Conservation (phyloP, 2,329 filamentous ascomycete genomes). For the Penicillium polonicum region DNA sequence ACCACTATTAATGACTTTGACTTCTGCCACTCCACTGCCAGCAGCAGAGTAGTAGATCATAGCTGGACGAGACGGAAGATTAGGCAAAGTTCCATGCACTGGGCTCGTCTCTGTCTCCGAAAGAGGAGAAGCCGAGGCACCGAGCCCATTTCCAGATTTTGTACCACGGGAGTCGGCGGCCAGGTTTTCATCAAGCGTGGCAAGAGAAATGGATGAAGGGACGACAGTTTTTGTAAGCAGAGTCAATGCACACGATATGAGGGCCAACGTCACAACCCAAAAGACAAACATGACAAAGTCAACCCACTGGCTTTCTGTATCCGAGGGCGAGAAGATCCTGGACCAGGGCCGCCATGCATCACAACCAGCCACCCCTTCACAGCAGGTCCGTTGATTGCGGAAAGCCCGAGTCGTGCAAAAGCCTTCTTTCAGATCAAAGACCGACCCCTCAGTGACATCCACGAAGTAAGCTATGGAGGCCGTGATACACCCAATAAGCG, state of each 20-base stretch:
- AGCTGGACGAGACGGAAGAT: constrained; percentile 52
- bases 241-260: constrained; percentile 74
- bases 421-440: constrained; percentile 90
- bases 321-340: constrained; percentile 57
- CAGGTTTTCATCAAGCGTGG: constrained; percentile 90
- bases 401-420: constrained; percentile 76
- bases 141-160: constrained; percentile 47
- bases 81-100: constrained; percentile 33
- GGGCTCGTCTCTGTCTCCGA: constrained; percentile 42
- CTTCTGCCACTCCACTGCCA: constrained; percentile 93
- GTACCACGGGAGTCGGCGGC: constrained; percentile 60
- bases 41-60: constrained; percentile 96
- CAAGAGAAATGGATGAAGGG: constrained; percentile 79
- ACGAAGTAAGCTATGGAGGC: constrained; percentile 85
- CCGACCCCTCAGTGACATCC: constrained; percentile 77
- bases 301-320: constrained; percentile 57
- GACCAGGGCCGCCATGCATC: constrained; percentile 65
- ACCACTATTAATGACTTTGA: constrained; percentile 95
- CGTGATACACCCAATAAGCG: constrained; percentile 81
- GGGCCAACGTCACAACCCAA: constrained; percentile 68
- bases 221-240: constrained; percentile 91
- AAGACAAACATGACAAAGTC: constrained; percentile 75
- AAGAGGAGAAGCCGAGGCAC: constrained; percentile 39
- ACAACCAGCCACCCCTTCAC: constrained; percentile 55
- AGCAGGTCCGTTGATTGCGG: constrained; percentile 67